Base-by-base conservation (phyloP, 78 protist genomes). In the Dictyostelium brefeldianum region DNA sequence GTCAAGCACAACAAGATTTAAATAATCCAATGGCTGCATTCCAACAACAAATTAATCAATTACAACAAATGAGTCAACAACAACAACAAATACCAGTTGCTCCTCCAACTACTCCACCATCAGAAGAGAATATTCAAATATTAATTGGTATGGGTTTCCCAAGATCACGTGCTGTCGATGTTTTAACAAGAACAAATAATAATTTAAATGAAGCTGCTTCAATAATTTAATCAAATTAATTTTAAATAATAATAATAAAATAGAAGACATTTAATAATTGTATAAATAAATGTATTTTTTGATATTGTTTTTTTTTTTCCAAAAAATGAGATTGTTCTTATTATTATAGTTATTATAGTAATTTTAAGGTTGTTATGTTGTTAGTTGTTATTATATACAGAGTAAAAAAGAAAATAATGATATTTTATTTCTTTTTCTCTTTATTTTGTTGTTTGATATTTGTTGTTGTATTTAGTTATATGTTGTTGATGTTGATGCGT, bases 121-220 rank as follows among this genome's bases (percentile, higher is more conserved):
- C 91, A 4, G 83, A 85, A 27, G 77, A 54, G 11, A 70, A 85
- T 29, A 85, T 85, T 36, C 47, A 36, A 56, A 73, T n/a, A 15
- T 70, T 85, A 12, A 77, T 20, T 29, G 9, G 20, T 10, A 85
- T 85, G 92, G 92, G 92, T 17, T 85, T 74, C 78, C 48, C 75
- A 22, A 29, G 92, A 25, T 41, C 57, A 18, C 12, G 48, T 9
- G 81, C 83, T 1, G 47, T 85, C 9, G 65, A 75, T 59, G 92
- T 54, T 31, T 36, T 85, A 25, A 48, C 62, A 59, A 43, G 73
- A 51, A 59, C 92, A 18, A 56, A 75, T 48, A 85, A 85, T 41
- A 73, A 83, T 73, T 29, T 85, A 2, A 85, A 85, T 85, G 92
- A 71, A 41, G 92, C 92, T 12, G 79, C 57, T 46, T 17, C 56